Evolutionary conservation across 306 rosid species (phyloP), one percentile per base, ranked within the genome.

Genomic region (Ochetophila trinervis): DNA sequence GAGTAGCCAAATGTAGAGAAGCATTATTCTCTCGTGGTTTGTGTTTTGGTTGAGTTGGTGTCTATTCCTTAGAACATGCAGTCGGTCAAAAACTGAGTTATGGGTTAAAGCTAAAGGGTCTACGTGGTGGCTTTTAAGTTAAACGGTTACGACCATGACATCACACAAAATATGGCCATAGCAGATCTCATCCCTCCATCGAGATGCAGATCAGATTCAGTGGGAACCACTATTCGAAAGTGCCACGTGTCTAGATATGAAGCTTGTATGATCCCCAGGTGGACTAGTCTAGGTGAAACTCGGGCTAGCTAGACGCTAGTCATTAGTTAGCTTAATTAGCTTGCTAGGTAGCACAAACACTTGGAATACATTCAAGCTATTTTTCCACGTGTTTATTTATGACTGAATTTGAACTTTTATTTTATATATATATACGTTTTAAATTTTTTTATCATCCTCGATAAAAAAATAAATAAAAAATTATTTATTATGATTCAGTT

Each of bases 131-230:
- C 72, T 67, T 63, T 52, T 62, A 53, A 80, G 90, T 86, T 87
- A 84, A 86, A 81, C 87, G 85, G 88, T 86, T 86, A 78, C 77
- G 85, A 82, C 79, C 79, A 53, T 86, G 85, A 86, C 86, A 77
- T 80, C 88, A 89, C 51, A 68, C 40, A 60, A 16, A 24, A 74
- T 66, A 80, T 76, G 85, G 73, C 49, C 24, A 84, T 57, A 62
- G 16, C 60, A 44, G 66, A 63, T 75, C 74, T 79, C 80, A 70
- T 73, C 75, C 70, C 72, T 57, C 13, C 50, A 74, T 53, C 69
- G 50, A 63, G 57, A 58, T 66, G 65, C 49, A 24, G 72, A 32
- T 76, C 10, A n/a, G n/a, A n/a, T n/a, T n/a, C n/a, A 51, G 76
- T 52, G 76, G 86, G 86, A 74, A 75, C 83, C 79, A 4, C 27